Base-by-base conservation (phyloP, 805 yeast genomes). In the Metschnikowia hibisci region DNA sequence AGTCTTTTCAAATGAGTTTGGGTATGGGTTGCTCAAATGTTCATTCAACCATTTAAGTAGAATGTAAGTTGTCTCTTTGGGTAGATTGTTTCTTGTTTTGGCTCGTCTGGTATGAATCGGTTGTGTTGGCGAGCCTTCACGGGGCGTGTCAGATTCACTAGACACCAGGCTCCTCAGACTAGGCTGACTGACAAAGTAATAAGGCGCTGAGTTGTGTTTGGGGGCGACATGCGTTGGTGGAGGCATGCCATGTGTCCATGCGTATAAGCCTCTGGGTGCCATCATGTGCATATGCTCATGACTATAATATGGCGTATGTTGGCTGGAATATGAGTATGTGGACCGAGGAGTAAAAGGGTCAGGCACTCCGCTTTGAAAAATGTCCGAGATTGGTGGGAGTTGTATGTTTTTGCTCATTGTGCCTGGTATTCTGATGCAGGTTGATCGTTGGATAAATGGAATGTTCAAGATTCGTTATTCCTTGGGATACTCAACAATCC, bases 21-120 rank as follows among this genome's bases (percentile, higher is more conserved):
- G 96, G 61, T 87, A 87, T 11, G 96, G 96, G 56, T 86, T 85
- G 47, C 81, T 79, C 53, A 85, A 66, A 60, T 87, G 90, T 29
- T 78, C 78, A 44, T 80, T 68, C 41, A 87, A 74, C 96, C 96
- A 87, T 41, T 73, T 71, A 45, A 87, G 76, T 52, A 50, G 86
- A 10, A 83, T 79, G 47, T 78, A 78, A 4, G 91, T 86, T 2
- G 88, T 86, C 46, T 79, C 85, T 53, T 84, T 79, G 16, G 96
- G 95, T 48, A 87, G 67, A 61, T 86, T 87, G 34, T 87, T 82
- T 51, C 95, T 73, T 1, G 74, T 70, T 41, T 68, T 68, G 23
- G 40, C 16, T n/a, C 40, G 40, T 26, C 27, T 20, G 34, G 27
- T 13, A 6, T 15, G 40, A 14, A 26, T 10, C n/a, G 28, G 22